phyloP scores from a whole-genome alignment of 1,284 basidiomycete species.

The Boletellus deceptivus region DNA sequence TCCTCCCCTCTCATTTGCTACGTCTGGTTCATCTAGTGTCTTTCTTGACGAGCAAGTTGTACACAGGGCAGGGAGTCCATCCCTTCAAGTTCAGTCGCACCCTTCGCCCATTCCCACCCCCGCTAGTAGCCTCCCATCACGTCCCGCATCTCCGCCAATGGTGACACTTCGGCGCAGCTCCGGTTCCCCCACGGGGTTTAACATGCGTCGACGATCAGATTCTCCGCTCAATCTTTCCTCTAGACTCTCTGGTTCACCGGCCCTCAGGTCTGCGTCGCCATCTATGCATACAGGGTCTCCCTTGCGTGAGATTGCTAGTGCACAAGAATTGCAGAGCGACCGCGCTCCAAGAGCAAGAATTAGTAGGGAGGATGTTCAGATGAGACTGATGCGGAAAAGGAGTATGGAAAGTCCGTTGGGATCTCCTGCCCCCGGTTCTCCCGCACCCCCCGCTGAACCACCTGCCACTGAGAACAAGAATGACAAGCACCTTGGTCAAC shows the following conservation, averaged over 20 bases:
- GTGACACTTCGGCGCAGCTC: slow-evolving; percentile 13
- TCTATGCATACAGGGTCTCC: slow-evolving; percentile 26
- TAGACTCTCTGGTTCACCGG: slow-evolving; percentile 21
- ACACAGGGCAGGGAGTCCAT: slow-evolving; percentile 7
- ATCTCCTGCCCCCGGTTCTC: slow-evolving; percentile 16
- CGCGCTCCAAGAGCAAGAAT: slow-evolving; percentile 40
- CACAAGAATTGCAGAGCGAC: slow-evolving; percentile 24
- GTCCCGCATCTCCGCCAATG: slow-evolving; percentile 12
- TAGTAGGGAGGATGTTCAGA: slow-evolving; percentile 52
- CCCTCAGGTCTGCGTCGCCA: slow-evolving; percentile 22
- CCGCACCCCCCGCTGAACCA: slow-evolving; percentile 1
- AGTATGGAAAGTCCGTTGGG: slow-evolving; percentile 42
- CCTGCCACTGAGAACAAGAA: background rate
- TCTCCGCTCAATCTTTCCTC: slow-evolving; percentile 19
- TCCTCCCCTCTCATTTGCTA: slow-evolving; percentile 19
- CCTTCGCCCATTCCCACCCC: slow-evolving; percentile 3
- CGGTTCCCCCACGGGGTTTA: slow-evolving; percentile 13
- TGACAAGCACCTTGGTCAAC: background rate
- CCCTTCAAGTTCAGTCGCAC: background rate
- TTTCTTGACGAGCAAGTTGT: slow-evolving; percentile 9
- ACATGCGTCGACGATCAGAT: slow-evolving; percentile 22
- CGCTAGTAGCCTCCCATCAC: background rate
- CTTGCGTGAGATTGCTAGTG: slow-evolving; percentile 22
- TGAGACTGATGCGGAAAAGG: slow-evolving; percentile 44
- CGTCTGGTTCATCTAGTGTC: slow-evolving; percentile 18